Base-by-base conservation (phyloP, 192 early-diverging fungal genomes). In the Bifiguratus adelaidae region DNA sequence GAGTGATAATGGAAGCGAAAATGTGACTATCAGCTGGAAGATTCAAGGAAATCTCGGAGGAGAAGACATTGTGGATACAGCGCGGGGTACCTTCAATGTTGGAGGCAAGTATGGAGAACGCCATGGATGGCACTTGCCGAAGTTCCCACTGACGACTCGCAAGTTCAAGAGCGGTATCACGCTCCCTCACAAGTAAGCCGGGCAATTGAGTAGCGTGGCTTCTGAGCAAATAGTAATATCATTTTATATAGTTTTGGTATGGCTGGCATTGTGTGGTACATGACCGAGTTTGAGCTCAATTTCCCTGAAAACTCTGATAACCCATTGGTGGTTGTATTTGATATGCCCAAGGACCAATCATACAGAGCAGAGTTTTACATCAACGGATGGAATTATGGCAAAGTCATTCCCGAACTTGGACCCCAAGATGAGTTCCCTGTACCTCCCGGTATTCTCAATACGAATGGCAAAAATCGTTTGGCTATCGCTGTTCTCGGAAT, bases 21-120 rank as follows among this genome's bases (percentile, higher is more conserved):
- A 7, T 12, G 20, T 44, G 16, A 40, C 41, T 9, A 49, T 54
- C 46, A 34, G 21, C 5, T 54, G 52, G 52, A 54, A 54, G 15
- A 28, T 54, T 20, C 52, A 54, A 30, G 52, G 52, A n/a, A 54
- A 54, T 38, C 32, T 46, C 15, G 52, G 52, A 11, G 52, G 52
- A 20, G 52, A 54, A 40, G 27, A 54, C 15, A 54, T 54, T n/a
- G 52, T 54, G 7, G 52, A 54, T 12, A 49, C 52, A 2, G 19
- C 13, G 11, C 44, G 52, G 20, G 52, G 52, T 36, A 49, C 35
- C 12, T 54, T 48, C 9, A 49, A 46, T 19, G 44, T 47, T n/a
- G 52, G 52, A 7, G 52, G 52, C 8, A 37, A 40, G 7, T 44
- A 46, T 49, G 52, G 52, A 19, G 52, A 51, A 22, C 49, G 49